Evolutionary conservation across 139 green algal species (phyloP).

Genomic region (Parachlorella kessleri): DNA sequence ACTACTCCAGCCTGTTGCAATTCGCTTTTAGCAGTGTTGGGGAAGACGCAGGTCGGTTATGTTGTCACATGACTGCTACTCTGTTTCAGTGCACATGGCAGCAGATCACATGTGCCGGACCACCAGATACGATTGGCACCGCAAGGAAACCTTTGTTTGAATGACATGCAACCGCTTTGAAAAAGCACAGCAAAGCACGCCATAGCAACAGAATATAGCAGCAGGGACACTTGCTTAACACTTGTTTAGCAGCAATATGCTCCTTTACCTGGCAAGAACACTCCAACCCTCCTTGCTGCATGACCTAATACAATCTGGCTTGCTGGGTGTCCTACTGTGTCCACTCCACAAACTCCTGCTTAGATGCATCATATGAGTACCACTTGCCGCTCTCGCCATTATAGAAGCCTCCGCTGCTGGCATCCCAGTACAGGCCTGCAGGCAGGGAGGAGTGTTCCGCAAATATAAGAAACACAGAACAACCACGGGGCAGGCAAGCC

Average conservation of each 20-base stretch:
- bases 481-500: too few species aligned
- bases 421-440: constrained; percentile 67
- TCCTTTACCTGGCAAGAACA: neutral
- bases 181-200: neutral
- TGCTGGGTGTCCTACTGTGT: neutral
- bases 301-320: neutral
- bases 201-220: too few species aligned
- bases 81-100: too few species aligned
- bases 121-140: too few species aligned
- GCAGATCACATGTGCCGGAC: too few species aligned
- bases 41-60: too few species aligned
- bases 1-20: too few species aligned
- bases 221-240: too few species aligned
- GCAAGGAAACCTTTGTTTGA: neutral
- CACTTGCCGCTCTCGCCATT: constrained; percentile 46
- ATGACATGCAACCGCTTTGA: neutral
- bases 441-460: neutral
- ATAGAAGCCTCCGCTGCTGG: constrained; percentile 51
- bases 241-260: neutral
- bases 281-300: neutral
- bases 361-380: constrained; percentile 50
- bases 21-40: too few species aligned
- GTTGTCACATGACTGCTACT: too few species aligned
- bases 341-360: constrained; percentile 50
- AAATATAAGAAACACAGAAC: too few species aligned